Evolutionary conservation across 768 basidiomycete genomes (phyloP).

Genomic region (Paxillus ammoniavirescens): DNA sequence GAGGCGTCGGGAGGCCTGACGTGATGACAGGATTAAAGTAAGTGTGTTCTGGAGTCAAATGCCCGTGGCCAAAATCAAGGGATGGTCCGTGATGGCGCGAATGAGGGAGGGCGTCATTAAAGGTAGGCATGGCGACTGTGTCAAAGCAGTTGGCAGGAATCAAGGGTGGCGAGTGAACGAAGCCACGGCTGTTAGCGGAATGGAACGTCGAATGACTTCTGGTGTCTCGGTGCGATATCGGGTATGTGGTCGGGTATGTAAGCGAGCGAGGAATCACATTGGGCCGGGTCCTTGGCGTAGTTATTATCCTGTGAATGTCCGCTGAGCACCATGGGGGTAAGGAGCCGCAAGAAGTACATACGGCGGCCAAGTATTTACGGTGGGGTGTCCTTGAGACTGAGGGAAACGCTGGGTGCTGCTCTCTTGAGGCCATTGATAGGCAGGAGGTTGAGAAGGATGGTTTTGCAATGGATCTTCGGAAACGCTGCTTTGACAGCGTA

Average conservation of each 20-base stretch:
- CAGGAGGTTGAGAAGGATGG: not conserved
- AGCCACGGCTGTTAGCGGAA: not conserved
- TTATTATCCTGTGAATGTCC: not conserved
- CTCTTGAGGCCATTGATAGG: not conserved
- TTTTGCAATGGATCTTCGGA: not conserved
- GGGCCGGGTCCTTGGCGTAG: not conserved
- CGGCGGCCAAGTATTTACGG: not conserved
- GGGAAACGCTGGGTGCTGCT: not conserved
- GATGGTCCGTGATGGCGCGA: not conserved
- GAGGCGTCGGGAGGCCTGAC: conserved; percentile 5
- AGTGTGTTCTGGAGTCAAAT: not conserved
- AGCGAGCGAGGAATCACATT: not conserved
- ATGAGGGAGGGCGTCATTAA: not conserved
- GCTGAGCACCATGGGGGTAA: not conserved
- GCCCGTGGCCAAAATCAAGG: not conserved
- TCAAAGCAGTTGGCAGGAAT: not conserved
- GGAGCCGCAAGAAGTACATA: not conserved
- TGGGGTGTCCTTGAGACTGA: not conserved
- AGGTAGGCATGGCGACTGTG: conserved; percentile 5
- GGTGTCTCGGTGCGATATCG: not conserved
- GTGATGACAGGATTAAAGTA: not conserved
- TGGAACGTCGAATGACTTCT: not conserved
- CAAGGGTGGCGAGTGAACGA: not conserved
- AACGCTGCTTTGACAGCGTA: conserved; percentile 2
- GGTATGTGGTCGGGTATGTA: not conserved